These are phyloP conservation scores for Agrocybe pediades DNA, from an alignment of 768 basidiomycete species.

Conservation along the genomic window DNA sequence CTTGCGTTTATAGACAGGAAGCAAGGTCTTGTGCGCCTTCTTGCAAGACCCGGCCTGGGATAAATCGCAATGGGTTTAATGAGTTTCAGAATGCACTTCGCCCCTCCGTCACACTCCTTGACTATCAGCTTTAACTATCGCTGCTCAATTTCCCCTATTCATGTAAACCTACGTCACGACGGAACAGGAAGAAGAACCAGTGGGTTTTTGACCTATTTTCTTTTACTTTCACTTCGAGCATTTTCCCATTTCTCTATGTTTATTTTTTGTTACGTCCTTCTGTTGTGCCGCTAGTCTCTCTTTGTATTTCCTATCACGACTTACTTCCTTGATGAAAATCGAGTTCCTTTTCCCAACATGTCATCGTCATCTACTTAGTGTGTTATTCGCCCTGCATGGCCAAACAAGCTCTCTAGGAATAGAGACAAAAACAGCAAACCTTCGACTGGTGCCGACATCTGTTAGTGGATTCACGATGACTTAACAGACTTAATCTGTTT, in stretches of 20 bases:
- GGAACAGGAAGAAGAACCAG: too few relatives aligned
- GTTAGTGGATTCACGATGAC: too few relatives aligned
- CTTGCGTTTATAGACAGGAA: constrained; percentile 71
- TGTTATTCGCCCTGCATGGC: too few relatives aligned
- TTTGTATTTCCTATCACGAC: background rate
- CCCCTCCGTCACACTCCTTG: background rate
- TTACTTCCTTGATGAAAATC: background rate
- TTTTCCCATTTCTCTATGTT: background rate
- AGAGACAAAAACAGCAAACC: too few relatives aligned
- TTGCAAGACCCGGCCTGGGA: constrained; percentile 95
- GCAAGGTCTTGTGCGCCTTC: constrained; percentile 95
- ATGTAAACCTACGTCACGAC: too few relatives aligned
- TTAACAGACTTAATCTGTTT: too few relatives aligned
- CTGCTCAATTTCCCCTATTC: too few relatives aligned
- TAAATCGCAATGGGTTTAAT: constrained; percentile 71
- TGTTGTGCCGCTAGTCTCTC: background rate
- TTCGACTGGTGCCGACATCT: too few relatives aligned
- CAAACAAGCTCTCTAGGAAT: too few relatives aligned
- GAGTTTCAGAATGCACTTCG: background rate
- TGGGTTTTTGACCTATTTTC: too few relatives aligned
- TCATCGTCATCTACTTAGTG: too few relatives aligned
- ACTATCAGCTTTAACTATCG: background rate
- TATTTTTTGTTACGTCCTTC: background rate
- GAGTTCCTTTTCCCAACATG: background rate
- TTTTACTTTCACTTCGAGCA: too few relatives aligned